Evolutionary conservation across 2,329 filamentous ascomycete species (phyloP).

Genomic region (Tolypocladium tropicale): DNA sequence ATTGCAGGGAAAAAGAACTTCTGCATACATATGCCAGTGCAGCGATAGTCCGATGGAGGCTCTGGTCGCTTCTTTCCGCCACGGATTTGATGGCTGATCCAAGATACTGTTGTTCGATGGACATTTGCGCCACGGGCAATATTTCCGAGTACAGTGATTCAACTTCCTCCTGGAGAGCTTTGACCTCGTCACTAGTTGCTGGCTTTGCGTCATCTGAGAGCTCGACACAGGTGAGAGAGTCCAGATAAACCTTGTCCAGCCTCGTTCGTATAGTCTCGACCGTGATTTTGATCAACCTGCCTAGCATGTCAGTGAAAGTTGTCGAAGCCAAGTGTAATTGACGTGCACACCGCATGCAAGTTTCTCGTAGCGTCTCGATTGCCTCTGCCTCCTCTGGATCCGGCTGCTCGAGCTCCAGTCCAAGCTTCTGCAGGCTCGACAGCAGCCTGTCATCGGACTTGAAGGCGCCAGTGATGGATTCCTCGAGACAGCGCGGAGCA

Average conservation of each 20-base stretch:
- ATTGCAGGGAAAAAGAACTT: background rate
- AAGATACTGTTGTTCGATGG: slow-evolving; percentile 56
- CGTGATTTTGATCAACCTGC: slow-evolving; percentile 45
- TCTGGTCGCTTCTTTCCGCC: slow-evolving; percentile 31
- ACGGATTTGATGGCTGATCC: slow-evolving; percentile 45
- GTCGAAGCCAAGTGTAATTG: too few species aligned
- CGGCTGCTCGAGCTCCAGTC: slow-evolving; percentile 46
- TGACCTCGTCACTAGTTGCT: slow-evolving; percentile 29
- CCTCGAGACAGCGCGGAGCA: slow-evolving; percentile 32
- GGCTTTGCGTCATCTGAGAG: slow-evolving; percentile 14
- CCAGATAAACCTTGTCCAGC: slow-evolving; percentile 45
- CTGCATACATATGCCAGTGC: slow-evolving; percentile 41
- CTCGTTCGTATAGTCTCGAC: slow-evolving; percentile 44
- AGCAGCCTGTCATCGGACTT: slow-evolving; percentile 56
- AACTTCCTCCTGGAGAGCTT: slow-evolving; percentile 50
- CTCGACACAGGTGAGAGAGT: slow-evolving; percentile 26
- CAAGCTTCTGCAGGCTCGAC: slow-evolving; percentile 54
- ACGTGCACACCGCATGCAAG: slow-evolving; percentile 37
- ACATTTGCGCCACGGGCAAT: slow-evolving; percentile 59
- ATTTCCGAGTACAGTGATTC: slow-evolving; percentile 62
- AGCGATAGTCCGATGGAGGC: slow-evolving; percentile 31
- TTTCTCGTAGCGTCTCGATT: slow-evolving; percentile 48
- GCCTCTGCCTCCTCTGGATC: slow-evolving; percentile 40
- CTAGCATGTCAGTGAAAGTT: background rate
- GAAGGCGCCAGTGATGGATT: slow-evolving; percentile 39